Evolutionary conservation across 305 asterid genomes (phyloP).

Genomic region (Rubia tinctorum): DNA sequence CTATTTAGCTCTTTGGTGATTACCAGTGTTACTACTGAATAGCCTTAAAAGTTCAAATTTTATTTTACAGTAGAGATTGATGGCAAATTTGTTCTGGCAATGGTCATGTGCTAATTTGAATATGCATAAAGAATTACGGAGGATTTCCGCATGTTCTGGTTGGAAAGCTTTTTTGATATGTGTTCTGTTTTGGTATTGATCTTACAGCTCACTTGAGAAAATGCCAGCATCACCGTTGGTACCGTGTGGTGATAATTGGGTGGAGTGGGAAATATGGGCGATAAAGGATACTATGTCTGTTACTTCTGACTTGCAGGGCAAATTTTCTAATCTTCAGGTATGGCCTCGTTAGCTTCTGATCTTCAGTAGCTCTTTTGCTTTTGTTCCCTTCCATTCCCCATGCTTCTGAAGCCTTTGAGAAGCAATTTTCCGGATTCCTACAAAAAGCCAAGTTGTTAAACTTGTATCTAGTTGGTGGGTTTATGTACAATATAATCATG

Average conservation of each 20-base stretch:
- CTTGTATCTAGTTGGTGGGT: not conserved
- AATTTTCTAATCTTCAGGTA: slow-evolving; percentile 81
- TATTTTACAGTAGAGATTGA: not conserved
- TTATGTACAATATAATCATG: not conserved
- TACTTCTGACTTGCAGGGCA: slow-evolving; percentile 80
- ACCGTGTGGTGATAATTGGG: slow-evolving; percentile 31
- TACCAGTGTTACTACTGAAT: not conserved
- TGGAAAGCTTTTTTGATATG: slow-evolving; percentile 2
- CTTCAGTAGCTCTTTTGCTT: not conserved
- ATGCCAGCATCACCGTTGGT: slow-evolving; percentile 57
- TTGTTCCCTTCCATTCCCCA: not conserved
- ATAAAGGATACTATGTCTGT: slow-evolving; percentile 67
- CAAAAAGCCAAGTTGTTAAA: not conserved
- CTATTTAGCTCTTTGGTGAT: not conserved
- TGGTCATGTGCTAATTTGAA: not conserved
- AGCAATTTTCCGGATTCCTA: not conserved
- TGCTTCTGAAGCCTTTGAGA: not conserved
- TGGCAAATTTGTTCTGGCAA: not conserved
- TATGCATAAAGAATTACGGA: not conserved
- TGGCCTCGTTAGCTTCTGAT: slow-evolving; percentile 5
- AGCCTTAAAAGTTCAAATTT: not conserved
- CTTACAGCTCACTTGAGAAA: slow-evolving; percentile 58
- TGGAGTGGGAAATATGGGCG: slow-evolving; percentile 89
- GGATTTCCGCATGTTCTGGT: not conserved
- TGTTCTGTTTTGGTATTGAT: slow-evolving; percentile 11